Evolutionary conservation across 495 filamentous ascomycete genomes (phyloP), one percentile per base, ranked within the genome.

Genomic region (Podospora didyma): DNA sequence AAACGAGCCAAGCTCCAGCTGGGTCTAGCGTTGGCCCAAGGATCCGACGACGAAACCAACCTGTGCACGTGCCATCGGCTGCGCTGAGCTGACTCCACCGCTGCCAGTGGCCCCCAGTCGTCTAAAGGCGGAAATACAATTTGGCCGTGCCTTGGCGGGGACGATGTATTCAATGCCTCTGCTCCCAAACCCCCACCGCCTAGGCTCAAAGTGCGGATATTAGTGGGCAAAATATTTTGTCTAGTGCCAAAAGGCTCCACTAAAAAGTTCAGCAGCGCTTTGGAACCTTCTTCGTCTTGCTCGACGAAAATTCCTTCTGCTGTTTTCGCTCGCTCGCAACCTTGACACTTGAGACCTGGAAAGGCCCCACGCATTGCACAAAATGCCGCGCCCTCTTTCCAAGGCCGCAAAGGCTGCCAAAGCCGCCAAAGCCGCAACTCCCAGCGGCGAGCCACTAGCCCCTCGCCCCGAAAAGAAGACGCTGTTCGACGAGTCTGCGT

Each of bases 401-500:
- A 65, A 61, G 47, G 20, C 58, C 49, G 59, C 52, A 19, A 53
- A 53, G 34, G 16, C 22, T 3, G 26, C 4, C 14, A 45, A 53
- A 31, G 21, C 17, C 22, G 51, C 39, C 7, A 9, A 12, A 16
- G n/a, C n/a, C n/a, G n/a, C n/a, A n/a, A n/a, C n/a, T n/a, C n/a
- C 35, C 19, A 28, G 19, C 9, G 4, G 22, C 51, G 37, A 53
- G 2, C n/a, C 28, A 9, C 14, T 49, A 5, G 31, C 42, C 10
- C 39, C 37, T 21, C 10, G n/a, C n/a, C n/a, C 14, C 35, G 54
- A 62, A 51, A 44, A 66, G 46, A 69, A 70, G 46, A 47, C 59
- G 21, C 63, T 65, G 17, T 70, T 72, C 39, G 60, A 69, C 54
- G 62, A 76, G 51, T 66, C 60, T 52, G 73, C 53, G 58, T 68